Evolutionary conservation across 2,329 filamentous ascomycete species (phyloP), one percentile per base, ranked within the genome.

Genomic region (Phyllosticta ampelicida): DNA sequence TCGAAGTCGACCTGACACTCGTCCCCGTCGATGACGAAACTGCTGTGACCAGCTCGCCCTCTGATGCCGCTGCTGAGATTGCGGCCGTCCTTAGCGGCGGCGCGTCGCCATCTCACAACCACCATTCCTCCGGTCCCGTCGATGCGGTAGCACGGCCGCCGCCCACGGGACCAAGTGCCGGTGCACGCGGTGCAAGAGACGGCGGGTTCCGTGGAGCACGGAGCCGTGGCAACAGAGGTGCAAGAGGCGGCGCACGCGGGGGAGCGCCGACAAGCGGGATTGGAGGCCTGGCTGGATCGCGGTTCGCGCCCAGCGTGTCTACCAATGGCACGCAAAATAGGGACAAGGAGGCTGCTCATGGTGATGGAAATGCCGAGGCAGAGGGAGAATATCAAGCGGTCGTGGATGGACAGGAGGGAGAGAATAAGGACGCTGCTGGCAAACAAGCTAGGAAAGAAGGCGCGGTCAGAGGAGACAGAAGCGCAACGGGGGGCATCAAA

Each of bases 401-500:
- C 50, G 59, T 56, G 50, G 29, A 30, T 11, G 51, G 48, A 51
- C 9, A 61, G 62, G 9, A 60, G 60, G 54, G 66, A 58, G 65
- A 60, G 11, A 63, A 65, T 18, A 62, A 62, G 58, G 62, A 52
- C 53, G 67, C 63, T 60, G 63, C 54, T 48, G 66, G 60, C 61
- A 63, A 48, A 53, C 18, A 19, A 49, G 53, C 11, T 30, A 58
- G 60, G 19, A 62, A 61, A 48, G 61, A 62, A 19, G 61, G 59
- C 29, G 77, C 80, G 48, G 80, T 82, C 9, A 73, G 78, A 9
- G 80, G 79, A 18, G 80, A 82, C 63, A 73, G 80, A 51, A 79
- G 77, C 62, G 73, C 73, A 10, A 82, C 80, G 0, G 80, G 80
- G 8, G 79, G 79, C 0, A 61, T 78, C 1, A 75, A 74, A 54